These are phyloP conservation scores for Elsinoe australis DNA, from an alignment of 2,329 filamentous ascomycete species.

Conservation along the genomic window DNA sequence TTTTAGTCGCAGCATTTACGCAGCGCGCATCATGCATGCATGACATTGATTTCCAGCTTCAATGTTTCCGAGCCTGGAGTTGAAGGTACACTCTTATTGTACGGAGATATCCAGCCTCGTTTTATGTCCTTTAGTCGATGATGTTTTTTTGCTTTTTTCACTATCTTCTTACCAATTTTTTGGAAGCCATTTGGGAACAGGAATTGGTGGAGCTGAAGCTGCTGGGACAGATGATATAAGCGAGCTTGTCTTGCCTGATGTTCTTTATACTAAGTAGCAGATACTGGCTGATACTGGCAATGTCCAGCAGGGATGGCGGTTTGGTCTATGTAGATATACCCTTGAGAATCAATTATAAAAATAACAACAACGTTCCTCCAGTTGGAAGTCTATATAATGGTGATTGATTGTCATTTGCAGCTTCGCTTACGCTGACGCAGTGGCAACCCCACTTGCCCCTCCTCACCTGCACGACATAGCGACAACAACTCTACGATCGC, in stretches of 20 bases:
- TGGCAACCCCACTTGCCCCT: conserved; percentile 14
- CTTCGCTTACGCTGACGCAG: not conserved
- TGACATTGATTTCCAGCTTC: conserved; percentile 16
- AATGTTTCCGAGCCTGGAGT: conserved; percentile 11
- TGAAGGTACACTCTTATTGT: not conserved
- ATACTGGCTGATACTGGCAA: not conserved
- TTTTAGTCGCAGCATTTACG: conserved; percentile 13
- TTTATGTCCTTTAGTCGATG: not conserved
- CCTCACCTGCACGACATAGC: not conserved
- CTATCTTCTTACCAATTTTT: not conserved
- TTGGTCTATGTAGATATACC: conserved; percentile 8
- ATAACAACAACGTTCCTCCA: no score
- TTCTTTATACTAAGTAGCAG: no score
- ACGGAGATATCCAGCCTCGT: not conserved
- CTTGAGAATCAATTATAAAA: not conserved
- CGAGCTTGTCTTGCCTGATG: conserved; percentile 10
- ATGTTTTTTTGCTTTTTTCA: not conserved
- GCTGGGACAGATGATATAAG: conserved; percentile 7
- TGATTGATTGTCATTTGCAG: no score
- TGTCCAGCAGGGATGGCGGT: not conserved
- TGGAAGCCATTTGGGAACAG: not conserved
- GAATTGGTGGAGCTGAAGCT: not conserved
- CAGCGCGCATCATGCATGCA: conserved; percentile 10
- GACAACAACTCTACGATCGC: not conserved
- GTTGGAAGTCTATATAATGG: no score